Evolutionary conservation across 1,139 yeast species (phyloP).

Genomic region (Debaryomyces udenii): DNA sequence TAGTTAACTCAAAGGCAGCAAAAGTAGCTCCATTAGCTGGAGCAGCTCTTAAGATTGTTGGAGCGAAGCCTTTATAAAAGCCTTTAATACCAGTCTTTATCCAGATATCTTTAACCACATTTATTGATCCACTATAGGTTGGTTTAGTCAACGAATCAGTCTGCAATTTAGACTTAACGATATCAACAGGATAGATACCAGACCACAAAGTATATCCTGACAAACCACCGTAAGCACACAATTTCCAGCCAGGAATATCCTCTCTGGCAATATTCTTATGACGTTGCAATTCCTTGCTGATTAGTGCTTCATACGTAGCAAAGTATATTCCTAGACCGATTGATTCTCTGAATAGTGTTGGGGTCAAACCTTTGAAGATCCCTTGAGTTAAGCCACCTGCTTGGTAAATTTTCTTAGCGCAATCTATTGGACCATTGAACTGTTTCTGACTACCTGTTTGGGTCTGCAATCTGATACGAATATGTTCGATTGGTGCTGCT

Average conservation of each 20-base stretch:
- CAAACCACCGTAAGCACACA: constrained; percentile 80
- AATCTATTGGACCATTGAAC: constrained; percentile 80
- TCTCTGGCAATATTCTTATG: constrained; percentile 47
- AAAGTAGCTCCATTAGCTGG: constrained; percentile 98
- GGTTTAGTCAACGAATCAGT: constrained; percentile 67
- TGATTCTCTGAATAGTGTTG: constrained; percentile 81
- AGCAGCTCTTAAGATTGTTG: constrained; percentile 91
- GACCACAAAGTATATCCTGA: constrained; percentile 90
- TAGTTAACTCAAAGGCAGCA: constrained; percentile 85
- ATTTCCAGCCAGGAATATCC: constrained; percentile 82
- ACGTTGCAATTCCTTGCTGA: constrained; percentile 58
- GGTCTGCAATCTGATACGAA: constrained; percentile 87
- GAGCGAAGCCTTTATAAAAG: constrained; percentile 84
- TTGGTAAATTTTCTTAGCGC: constrained; percentile 60
- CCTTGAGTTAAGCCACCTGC: constrained; percentile 59
- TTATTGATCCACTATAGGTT: constrained; percentile 50
- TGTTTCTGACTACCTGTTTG: constrained; percentile 56
- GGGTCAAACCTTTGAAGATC: constrained; percentile 74
- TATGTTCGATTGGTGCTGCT: constrained; percentile 91
- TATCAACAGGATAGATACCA: constrained; percentile 80
- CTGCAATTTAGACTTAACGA: constrained; percentile 82
- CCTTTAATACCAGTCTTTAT: constrained; percentile 66
- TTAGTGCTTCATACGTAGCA: constrained; percentile 83
- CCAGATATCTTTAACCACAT: constrained; percentile 58
- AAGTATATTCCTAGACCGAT: constrained; percentile 90